These are phyloP conservation scores for Kuraishia floccosa DNA, from an alignment of 805 yeast genomes.

Conservation along the genomic window DNA sequence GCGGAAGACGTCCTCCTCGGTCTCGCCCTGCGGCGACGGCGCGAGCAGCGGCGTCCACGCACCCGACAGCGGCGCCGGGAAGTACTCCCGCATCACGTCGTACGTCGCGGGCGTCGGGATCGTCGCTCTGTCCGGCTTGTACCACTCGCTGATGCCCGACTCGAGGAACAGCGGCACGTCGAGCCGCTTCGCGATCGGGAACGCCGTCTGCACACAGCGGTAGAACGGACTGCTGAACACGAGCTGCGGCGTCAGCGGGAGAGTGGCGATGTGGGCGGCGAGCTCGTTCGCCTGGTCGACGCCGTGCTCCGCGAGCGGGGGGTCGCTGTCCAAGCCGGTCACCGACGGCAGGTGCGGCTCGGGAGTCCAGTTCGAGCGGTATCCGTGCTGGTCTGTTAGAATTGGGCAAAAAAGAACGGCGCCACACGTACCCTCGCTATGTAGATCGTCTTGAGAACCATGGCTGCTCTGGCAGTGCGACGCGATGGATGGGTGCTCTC, in stretches of 20 bases:
- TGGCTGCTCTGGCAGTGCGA: conserved; percentile 10
- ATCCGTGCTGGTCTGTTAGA: conserved; percentile 52
- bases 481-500: too few species aligned
- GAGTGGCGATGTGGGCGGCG: conserved; percentile 42
- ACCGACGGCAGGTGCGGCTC: conserved; percentile 72
- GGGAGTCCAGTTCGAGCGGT: conserved; percentile 74
- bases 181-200: conserved; percentile 53
- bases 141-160: conserved; percentile 90
- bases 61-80: conserved; percentile 31
- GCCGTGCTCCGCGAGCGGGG: conserved; percentile 82
- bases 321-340: conserved; percentile 86
- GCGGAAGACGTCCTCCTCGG: conserved; percentile 52
- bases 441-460: conserved; percentile 48
- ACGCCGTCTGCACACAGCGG: conserved; percentile 75
- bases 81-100: conserved; percentile 37
- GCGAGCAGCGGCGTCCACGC: conserved; percentile 43
- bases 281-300: conserved; percentile 78
- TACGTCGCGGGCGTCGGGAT: conserved; percentile 62
- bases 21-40: conserved; percentile 67
- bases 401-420: background rate
- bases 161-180: conserved; percentile 57
- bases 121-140: conserved; percentile 51
- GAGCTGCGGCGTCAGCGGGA: conserved; percentile 49
- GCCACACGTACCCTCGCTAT: conserved; percentile 38
- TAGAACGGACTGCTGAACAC: conserved; percentile 80